Conservation (phyloP, 306 rosid genomes). For the Cicer yamashitae region DNA sequence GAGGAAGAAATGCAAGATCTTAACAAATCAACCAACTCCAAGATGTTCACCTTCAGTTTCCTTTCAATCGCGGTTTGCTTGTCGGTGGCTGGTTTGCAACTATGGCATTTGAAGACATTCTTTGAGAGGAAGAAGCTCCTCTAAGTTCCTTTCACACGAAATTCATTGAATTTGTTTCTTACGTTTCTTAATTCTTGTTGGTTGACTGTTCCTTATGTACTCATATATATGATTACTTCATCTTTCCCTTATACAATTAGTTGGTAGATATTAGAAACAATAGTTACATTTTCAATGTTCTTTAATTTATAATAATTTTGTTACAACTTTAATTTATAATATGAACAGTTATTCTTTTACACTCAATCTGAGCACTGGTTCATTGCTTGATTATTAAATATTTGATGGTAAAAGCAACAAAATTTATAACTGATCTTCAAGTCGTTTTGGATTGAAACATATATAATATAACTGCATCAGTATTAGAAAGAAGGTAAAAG, state of each 20-base stretch:
- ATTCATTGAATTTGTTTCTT: constrained; percentile 10
- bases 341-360: constrained; percentile 3
- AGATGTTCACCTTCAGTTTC: constrained; percentile 80
- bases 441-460: neutral
- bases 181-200: constrained; percentile 5
- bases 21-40: constrained; percentile 70
- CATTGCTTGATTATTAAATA: neutral
- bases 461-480: neutral
- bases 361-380: constrained; percentile 12
- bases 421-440: neutral
- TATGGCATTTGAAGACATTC: constrained; percentile 94
- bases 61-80: constrained; percentile 78
- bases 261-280: constrained; percentile 31
- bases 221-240: constrained; percentile 43
- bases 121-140: constrained; percentile 94
- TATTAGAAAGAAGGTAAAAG: neutral
- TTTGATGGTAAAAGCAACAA: neutral
- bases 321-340: neutral
- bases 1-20: constrained; percentile 94
- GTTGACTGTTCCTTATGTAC: constrained; percentile 12
- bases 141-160: constrained; percentile 41
- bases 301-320: neutral
- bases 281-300: constrained; percentile 6
- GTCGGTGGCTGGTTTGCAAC: constrained; percentile 86
- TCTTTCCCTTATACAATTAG: constrained; percentile 9